Evolutionary conservation across 306 rosid species (phyloP).

Genomic region (Cucurbita argyrosperma): DNA sequence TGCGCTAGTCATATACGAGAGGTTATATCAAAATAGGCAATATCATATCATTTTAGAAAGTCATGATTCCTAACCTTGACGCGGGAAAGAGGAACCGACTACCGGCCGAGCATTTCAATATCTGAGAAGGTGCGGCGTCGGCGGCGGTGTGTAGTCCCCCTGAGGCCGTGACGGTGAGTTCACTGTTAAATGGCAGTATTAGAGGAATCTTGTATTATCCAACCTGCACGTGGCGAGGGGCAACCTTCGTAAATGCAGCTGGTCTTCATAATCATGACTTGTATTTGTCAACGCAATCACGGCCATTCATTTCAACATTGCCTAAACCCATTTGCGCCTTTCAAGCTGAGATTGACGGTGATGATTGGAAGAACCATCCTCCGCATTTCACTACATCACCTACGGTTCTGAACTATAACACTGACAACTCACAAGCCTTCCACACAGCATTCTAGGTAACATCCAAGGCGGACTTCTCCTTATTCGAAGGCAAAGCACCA

Average conservation of each 20-base stretch:
- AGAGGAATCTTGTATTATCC: not conserved
- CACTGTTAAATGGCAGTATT: not conserved
- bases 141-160: not conserved
- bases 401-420: not conserved
- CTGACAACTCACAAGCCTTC: slow-evolving; percentile 3
- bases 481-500: not conserved
- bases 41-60: too few species aligned
- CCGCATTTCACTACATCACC: not conserved
- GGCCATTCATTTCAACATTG: not conserved
- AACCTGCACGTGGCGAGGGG: slow-evolving; percentile 2
- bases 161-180: slow-evolving; percentile 4
- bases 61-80: too few species aligned
- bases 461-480: not conserved
- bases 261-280: not conserved
- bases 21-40: too few species aligned
- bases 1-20: too few species aligned
- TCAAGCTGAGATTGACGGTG: slow-evolving; percentile 1
- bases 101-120: not conserved
- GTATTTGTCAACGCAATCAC: not conserved
- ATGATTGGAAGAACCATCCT: not conserved
- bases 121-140: not conserved
- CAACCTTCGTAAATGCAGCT: not conserved
- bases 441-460: not conserved
- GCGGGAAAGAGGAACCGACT: too few species aligned
- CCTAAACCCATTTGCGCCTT: not conserved